Evolutionary conservation across 495 filamentous ascomycete species (phyloP).

Genomic region (Hypoxylon lenormandii): DNA sequence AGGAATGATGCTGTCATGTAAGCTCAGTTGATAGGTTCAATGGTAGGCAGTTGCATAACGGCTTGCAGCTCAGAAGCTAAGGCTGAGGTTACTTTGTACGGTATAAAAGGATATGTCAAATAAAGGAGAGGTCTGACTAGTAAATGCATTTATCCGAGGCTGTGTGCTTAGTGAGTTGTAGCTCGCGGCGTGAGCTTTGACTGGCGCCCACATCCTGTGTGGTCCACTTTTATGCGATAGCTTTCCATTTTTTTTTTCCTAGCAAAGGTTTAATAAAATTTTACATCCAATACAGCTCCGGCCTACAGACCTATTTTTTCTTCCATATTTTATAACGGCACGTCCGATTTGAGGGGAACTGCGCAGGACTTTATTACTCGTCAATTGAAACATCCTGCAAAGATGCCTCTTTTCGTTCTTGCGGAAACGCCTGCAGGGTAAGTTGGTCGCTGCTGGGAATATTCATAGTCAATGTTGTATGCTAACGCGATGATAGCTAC

Average conservation of each 20-base stretch:
- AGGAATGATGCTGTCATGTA: constrained; percentile 30
- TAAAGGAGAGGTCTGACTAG: constrained; percentile 3
- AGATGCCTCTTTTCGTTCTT: constrained; percentile 83
- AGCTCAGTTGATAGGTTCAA: constrained; percentile 9
- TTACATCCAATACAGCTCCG: constrained; percentile 24
- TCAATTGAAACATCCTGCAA: constrained; percentile 38
- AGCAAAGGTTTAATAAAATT: constrained; percentile 37
- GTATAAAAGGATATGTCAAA: constrained; percentile 12
- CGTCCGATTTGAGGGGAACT: constrained; percentile 42
- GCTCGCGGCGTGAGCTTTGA: constrained; percentile 1
- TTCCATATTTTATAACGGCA: constrained; percentile 21
- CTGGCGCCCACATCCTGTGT: constrained; percentile 29
- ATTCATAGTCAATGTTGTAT: constrained; percentile 13
- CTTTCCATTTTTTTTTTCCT: constrained; percentile 40
- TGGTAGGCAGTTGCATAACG: constrained; percentile 8
- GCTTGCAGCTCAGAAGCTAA: constrained; percentile 30
- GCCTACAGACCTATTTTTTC: constrained; percentile 25
- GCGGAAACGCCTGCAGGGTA: constrained; percentile 92
- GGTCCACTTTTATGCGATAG: constrained; percentile 39
- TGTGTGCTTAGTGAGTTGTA: background rate
- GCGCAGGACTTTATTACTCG: constrained; percentile 40
- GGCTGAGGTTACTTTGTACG: constrained; percentile 23
- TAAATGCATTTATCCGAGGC: constrained; percentile 1
- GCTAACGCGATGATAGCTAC: constrained; percentile 66
- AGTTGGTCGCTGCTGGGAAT: constrained; percentile 37